A percentile compares a stretch with the other conserved stretches of the same genome.
Evolutionary conservation across 2,329 filamentous ascomycete genomes (phyloP).

Genomic region (Fusarium camptoceras): DNA sequence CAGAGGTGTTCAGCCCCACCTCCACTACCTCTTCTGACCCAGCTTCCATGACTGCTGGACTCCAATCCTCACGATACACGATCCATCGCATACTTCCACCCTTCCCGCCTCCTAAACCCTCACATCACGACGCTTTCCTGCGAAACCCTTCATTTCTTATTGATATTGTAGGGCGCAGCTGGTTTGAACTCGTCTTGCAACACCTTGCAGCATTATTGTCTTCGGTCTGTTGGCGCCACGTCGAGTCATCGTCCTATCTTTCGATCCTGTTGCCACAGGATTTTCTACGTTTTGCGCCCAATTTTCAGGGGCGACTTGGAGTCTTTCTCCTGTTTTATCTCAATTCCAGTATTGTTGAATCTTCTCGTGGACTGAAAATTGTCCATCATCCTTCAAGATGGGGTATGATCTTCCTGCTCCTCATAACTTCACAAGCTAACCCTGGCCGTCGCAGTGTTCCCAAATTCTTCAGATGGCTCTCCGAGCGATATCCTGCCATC

Average conservation of each 20-base stretch:
- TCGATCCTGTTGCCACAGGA: constrained; percentile 34
- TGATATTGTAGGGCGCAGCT: constrained; percentile 14
- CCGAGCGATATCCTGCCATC: constrained; percentile 97
- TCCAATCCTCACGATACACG: constrained; percentile 41
- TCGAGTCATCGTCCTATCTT: constrained; percentile 30
- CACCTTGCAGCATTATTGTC: constrained; percentile 13
- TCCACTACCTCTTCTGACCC: constrained; percentile 7
- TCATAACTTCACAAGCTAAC: constrained; percentile 23
- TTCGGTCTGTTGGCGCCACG: constrained; percentile 16
- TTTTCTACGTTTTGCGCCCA: constrained; percentile 39
- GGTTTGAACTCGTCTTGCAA: constrained; percentile 6
- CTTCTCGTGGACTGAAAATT: constrained; percentile 40
- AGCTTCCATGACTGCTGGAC: constrained; percentile 38
- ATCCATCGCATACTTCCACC: constrained; percentile 31
- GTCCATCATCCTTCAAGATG: constrained; percentile 45
- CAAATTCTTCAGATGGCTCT: constrained; percentile 99
- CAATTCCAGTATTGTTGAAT: constrained; percentile 14
- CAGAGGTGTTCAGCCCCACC: constrained; percentile 21
- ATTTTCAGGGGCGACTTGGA: constrained; percentile 26
- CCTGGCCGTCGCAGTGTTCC: constrained; percentile 64
- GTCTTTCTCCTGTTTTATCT: constrained; percentile 9
- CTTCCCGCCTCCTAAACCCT: constrained; percentile 5
- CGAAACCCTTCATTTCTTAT: constrained; percentile 13
- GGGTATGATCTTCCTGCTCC: constrained; percentile 40
- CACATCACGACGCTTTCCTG: constrained; percentile 8